phyloP scores from a whole-genome alignment of 345 rosid genomes.

The Rhodamnia argentea region DNA sequence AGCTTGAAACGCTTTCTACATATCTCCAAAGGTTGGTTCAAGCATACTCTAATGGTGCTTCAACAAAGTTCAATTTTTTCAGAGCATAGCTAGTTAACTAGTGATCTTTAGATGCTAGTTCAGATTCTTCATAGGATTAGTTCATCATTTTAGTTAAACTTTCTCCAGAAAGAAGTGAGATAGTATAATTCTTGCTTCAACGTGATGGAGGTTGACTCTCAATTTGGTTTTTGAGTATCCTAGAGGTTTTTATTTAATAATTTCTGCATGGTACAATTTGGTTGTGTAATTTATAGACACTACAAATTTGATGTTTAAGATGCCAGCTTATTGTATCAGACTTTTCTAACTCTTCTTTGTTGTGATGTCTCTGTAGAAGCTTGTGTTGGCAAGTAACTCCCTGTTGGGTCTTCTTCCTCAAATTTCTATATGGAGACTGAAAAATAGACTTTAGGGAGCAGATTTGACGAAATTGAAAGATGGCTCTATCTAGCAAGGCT shows the following conservation, averaged over 20 bases:
- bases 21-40: background rate
- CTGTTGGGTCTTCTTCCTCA: background rate
- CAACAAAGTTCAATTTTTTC: background rate
- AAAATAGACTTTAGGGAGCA: background rate
- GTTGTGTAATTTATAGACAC: background rate
- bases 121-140: background rate
- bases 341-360: background rate
- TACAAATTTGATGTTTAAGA: background rate
- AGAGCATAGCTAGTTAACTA: background rate
- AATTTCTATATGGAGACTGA: conserved; percentile 2
- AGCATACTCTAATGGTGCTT: background rate
- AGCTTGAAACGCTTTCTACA: background rate
- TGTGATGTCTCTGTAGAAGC: background rate
- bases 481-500: conserved; percentile 67
- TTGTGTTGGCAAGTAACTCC: background rate
- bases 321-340: background rate
- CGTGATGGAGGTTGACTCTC: background rate
- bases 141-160: background rate
- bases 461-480: conserved; percentile 9
- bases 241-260: background rate
- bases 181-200: background rate
- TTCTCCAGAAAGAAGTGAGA: background rate
- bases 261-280: background rate
- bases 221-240: background rate
- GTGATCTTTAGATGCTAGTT: background rate